Base-by-base conservation (phyloP, 2,329 filamentous ascomycete genomes). In the Zymoseptoria pseudotritici region DNA sequence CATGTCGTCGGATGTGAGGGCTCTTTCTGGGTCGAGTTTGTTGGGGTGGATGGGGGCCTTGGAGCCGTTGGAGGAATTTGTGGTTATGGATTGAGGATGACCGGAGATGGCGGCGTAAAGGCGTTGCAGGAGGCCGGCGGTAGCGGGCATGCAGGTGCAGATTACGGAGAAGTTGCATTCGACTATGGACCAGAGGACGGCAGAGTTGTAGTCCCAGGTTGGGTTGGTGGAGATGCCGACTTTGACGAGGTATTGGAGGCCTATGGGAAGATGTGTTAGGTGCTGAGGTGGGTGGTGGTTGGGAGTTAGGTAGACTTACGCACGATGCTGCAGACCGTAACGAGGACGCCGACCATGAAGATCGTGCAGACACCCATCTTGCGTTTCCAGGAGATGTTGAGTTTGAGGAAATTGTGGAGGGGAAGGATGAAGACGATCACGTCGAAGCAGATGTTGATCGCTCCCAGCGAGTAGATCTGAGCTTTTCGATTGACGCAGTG, bases 361-460 rank as follows among this genome's bases (percentile, higher is more conserved):
- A 63, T 65, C 9, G 56, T 26, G 29, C 59, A 60, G 5, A 65
- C 63, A 4, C 63, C 63, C 36, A 54, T 59, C 57, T 65, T 65
- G 22, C 63, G 53, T 3, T 57, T 57, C 63, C 63, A 65, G 22
- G 63, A 65, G 42, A 65, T 65, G 49, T 65, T 65, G 50, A 65
- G 59, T 31, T 64, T 65, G 6, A 65, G 52, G 22, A 65, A 65
- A 49, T 65, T 65, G 57, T 65, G 64, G 13, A 65, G 54, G 17
- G 64, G 64, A 13, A 65, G 46, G 17, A 65, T 52, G 57, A 65
- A 65, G 19, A 65, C 62, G 21, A 64, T 51, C n/a, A 65, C 64
- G 29, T 65, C 64, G 51, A 64, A 65, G 46, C 62, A 62, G 51
- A 65, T 65, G 54, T 65, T 65, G 22, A 65, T 50, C 20, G 64